A percentile compares a stretch with the other conserved stretches of the same genome.
Evolutionary conservation across 2,329 filamentous ascomycete genomes (phyloP).

Genomic region (Alternaria dauci): DNA sequence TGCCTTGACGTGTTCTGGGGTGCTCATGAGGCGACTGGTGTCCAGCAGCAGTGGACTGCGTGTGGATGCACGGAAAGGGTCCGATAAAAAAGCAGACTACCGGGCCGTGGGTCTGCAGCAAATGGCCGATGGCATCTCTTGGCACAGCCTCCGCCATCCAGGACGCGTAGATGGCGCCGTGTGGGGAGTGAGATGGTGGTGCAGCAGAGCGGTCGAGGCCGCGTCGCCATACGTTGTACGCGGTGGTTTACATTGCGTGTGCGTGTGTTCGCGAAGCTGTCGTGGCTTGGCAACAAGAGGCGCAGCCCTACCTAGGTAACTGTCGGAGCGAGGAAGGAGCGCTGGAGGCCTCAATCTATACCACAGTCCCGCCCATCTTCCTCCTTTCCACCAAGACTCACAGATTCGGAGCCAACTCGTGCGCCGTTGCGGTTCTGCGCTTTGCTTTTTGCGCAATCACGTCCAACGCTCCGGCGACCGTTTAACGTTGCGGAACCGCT

Average conservation of each 20-base stretch:
- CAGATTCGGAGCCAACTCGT: background rate
- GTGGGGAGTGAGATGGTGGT: background rate
- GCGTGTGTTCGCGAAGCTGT: constrained; percentile 3
- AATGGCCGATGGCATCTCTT: constrained; percentile 5
- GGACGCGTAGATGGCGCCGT: constrained; percentile 12
- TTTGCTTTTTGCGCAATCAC: background rate
- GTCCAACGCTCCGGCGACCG: background rate
- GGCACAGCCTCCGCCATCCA: constrained; percentile 6
- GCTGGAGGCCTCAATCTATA: constrained; percentile 14
- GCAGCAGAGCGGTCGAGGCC: background rate
- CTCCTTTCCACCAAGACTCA: background rate
- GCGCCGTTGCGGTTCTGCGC: background rate
- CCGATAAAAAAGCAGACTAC: constrained; percentile 5
- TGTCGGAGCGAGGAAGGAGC: constrained; percentile 6
- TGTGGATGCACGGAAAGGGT: constrained; percentile 5
- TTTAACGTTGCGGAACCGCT: constrained; percentile 1
- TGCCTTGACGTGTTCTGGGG: background rate
- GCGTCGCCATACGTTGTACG: constrained; percentile 23
- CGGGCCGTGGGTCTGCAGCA: constrained; percentile 4
- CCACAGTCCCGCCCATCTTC: background rate
- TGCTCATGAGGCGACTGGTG: background rate
- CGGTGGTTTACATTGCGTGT: constrained; percentile 36
- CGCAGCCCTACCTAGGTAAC: constrained; percentile 23
- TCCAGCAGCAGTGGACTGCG: background rate
- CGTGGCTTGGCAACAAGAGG: constrained; percentile 33